Conservation (phyloP, 2,329 filamentous ascomycete genomes). For the Thielaviopsis musarum region DNA sequence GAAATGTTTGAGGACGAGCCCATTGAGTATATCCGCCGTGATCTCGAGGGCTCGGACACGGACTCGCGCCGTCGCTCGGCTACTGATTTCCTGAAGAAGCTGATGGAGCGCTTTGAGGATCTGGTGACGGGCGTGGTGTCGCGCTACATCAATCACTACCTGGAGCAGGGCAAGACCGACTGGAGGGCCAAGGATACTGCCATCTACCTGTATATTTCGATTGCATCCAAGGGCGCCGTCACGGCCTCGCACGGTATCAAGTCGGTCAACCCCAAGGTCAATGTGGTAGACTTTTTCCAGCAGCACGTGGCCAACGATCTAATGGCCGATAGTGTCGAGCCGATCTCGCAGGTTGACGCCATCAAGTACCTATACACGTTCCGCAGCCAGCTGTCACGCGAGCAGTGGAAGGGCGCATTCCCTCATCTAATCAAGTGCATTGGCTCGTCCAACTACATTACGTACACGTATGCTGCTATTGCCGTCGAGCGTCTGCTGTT, state of each 20-base stretch:
- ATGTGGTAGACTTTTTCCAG: constrained; percentile 90
- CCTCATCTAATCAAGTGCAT: constrained; percentile 82
- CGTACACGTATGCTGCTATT: constrained; percentile 94
- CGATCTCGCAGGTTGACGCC: constrained; percentile 88
- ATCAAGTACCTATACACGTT: constrained; percentile 98
- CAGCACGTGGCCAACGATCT: constrained; percentile 83
- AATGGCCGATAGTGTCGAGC: constrained; percentile 52
- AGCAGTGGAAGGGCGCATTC: constrained; percentile 83
- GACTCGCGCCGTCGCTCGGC: constrained; percentile 84
- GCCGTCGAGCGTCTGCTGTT: constrained; percentile 87
- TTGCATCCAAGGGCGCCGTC: constrained; percentile 78
- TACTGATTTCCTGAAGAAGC: constrained; percentile 79
- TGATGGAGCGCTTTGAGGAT: constrained; percentile 76
- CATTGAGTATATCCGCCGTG: constrained; percentile 91
- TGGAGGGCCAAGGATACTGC: constrained; percentile 98
- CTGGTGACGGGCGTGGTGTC: constrained; percentile 77
- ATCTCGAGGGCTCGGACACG: constrained; percentile 89
- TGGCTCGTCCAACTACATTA: constrained; percentile 79
- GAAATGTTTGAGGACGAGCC: constrained; percentile 97
- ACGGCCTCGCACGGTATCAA: constrained; percentile 83
- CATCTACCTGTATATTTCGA: constrained; percentile 88
- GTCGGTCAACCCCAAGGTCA: constrained; percentile 70
- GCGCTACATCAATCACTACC: constrained; percentile 72
- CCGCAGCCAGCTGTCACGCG: constrained; percentile 80
- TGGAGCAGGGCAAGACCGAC: constrained; percentile 62